Base-by-base conservation (phyloP, 2,329 filamentous ascomycete species). In the Fusarium sp. region DNA sequence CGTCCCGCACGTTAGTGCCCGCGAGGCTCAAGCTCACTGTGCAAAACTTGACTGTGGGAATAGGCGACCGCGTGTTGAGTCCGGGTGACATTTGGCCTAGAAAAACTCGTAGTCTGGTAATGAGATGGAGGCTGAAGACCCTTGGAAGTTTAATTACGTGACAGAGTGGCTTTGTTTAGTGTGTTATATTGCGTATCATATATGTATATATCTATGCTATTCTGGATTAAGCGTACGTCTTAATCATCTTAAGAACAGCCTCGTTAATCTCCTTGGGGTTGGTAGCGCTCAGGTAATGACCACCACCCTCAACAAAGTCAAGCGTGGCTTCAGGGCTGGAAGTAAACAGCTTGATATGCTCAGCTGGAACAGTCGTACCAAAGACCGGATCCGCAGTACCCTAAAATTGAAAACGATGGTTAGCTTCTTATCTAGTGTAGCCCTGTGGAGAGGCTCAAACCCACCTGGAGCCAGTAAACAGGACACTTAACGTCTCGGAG, bases 291-390 rank as follows among this genome's bases (percentile, higher is more conserved):
- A 87, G 72, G 65, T 85, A 86, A 70, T 87, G 85, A 3, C 80
- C 78, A 4, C 82, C 85, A 0, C 80, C 82, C 45, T 84, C 79
- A 2, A 87, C 71, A 49, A 83, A 75, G 0, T 78, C 79, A 29
- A 87, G 65, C 8, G 80, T 83, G 8, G 81, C 81, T 66, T 85
- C 82, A 11, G 79, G 78, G 5, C 84, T 80, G 1, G 78, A 78
- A 1, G 81, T 85, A 68, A 87, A 87, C 10, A 85, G 75, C 75
- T 85, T 81, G 66, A 87, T 85, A 29, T 87, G 83, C 72, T 86
- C 84, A 12, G 75, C 68, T 1, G 84, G 81, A 20, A 84, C 74
- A 5, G 65, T 73, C 3, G 75, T 75, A 6, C 81, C 78, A 69
- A 81, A 87, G 1, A 84, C 81, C 1, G 77, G 78, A 66, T 87